Base-by-base conservation (phyloP, 768 basidiomycete genomes). In the Dentipellis sp. region DNA sequence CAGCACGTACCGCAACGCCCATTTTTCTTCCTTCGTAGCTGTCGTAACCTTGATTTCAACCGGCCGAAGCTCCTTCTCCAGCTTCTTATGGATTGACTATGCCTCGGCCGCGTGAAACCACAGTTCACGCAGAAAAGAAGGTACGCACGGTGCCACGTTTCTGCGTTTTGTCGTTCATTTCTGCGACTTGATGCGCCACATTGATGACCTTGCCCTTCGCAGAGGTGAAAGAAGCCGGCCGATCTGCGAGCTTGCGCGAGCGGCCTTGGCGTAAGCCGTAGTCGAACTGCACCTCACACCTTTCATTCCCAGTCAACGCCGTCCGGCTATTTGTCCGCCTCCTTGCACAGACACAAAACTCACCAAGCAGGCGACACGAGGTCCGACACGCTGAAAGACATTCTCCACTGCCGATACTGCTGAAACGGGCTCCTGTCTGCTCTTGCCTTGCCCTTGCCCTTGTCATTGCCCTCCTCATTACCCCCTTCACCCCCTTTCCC, bases 221-320 rank as follows among this genome's bases (percentile, higher is more conserved):
- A 21, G 84, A 78, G 3, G 68, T 66, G 59, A 91, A 89, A 1
- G 78, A 71, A 10, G 68, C 56, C 0, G 86, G 87, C 17, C 88
- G 77, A 10, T 68, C 56, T 17, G 70, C 69, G 0, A 86, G 59
- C 16, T 76, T 79, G 46, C 67, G 74, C 46, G 73, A 69, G 19
- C 86, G 75, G 56, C 70, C 72, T 57, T 85, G 83, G 34, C 80
- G 78, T 40, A 90, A 71, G 2, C 86, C 80, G 63, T 91, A 91
- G 61, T 91, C 86, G 65, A 80, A 82, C 65, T 89, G 86, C 6
- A 88, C 77, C 64, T 89, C 88, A 63, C 88, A 91, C 88, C 88
- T 89, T 38, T n/a, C 7, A 17, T 8, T 16, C 29, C 3, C 3
- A 6, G 29, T 29, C 29, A 29, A 29, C 29, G 29, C 29, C 29